Conservation (phyloP, 345 rosid species). For the Eucalyptus sp. region DNA sequence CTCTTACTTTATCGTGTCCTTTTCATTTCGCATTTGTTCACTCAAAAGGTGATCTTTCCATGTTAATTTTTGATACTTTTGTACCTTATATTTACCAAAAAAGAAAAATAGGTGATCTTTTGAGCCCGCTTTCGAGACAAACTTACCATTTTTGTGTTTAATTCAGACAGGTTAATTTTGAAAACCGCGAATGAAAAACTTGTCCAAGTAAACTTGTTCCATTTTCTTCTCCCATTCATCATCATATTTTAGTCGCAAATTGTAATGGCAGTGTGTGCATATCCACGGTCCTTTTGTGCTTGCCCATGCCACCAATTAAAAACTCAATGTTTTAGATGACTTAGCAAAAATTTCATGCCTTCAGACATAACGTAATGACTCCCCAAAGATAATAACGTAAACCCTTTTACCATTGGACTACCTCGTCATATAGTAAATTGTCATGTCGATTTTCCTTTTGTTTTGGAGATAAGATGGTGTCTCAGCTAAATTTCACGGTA, state of each 20-base stretch:
- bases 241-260: neutral
- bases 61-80: no score
- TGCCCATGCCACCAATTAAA: neutral
- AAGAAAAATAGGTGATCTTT: neutral
- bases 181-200: neutral
- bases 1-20: neutral
- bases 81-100: no score
- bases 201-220: neutral
- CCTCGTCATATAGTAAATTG: neutral
- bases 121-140: neutral
- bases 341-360: neutral
- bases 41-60: neutral
- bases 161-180: fast-evolving
- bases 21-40: neutral
- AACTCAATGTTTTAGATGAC: no score
- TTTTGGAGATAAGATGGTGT: no score
- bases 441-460: neutral
- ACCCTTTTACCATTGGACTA: neutral
- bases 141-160: neutral
- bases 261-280: neutral
- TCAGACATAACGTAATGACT: fast-evolving
- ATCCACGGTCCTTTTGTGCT: neutral
- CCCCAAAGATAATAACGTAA: fast-evolving
- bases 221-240: neutral
- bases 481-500: neutral